These are phyloP conservation scores for Calcarisporium arbuscula DNA, from an alignment of 2,329 filamentous ascomycete species.

Conservation along the genomic window DNA sequence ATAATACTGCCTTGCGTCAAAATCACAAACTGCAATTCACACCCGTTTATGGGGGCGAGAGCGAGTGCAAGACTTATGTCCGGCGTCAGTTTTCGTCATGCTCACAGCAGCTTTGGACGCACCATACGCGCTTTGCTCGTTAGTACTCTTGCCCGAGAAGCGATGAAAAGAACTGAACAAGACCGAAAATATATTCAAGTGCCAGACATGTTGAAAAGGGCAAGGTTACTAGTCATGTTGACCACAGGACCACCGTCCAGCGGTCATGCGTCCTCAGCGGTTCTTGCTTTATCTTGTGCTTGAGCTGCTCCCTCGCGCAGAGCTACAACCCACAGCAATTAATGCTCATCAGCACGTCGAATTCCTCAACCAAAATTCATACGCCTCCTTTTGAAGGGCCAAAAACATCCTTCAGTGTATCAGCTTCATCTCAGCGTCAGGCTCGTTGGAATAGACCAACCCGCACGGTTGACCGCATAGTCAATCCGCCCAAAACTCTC, in stretches of 20 bases:
- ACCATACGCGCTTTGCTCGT: conserved; percentile 32
- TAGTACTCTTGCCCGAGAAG: no score
- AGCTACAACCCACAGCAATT: conserved; percentile 41
- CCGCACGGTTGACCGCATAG: conserved; percentile 40
- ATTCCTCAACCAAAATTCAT: conserved; percentile 29
- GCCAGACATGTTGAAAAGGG: conserved; percentile 32
- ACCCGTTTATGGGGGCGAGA: neutral
- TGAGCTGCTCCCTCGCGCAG: conserved; percentile 33
- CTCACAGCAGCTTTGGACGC: conserved; percentile 39
- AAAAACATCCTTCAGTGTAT: conserved; percentile 24
- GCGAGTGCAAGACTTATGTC: conserved; percentile 25
- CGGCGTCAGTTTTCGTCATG: conserved; percentile 40
- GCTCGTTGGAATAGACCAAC: conserved; percentile 20
- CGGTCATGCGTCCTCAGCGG: conserved; percentile 35
- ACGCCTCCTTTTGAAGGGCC: conserved; percentile 28
- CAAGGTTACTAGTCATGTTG: conserved; percentile 38
- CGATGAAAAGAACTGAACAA: no score
- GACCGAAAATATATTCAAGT: conserved; percentile 25
- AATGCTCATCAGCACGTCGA: conserved; percentile 34
- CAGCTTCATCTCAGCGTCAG: neutral
- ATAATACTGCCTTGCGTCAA: no score
- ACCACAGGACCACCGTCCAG: conserved; percentile 36
- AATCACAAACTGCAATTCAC: conserved; percentile 34
- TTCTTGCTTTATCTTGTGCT: conserved; percentile 37
- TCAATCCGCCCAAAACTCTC: conserved; percentile 33